Percentiles rank a stretch among this genome's conserved stretches.
These are phyloP conservation scores for Colletotrichum musae DNA, from an alignment of 2,329 filamentous ascomycete genomes.

Conservation along the genomic window DNA sequence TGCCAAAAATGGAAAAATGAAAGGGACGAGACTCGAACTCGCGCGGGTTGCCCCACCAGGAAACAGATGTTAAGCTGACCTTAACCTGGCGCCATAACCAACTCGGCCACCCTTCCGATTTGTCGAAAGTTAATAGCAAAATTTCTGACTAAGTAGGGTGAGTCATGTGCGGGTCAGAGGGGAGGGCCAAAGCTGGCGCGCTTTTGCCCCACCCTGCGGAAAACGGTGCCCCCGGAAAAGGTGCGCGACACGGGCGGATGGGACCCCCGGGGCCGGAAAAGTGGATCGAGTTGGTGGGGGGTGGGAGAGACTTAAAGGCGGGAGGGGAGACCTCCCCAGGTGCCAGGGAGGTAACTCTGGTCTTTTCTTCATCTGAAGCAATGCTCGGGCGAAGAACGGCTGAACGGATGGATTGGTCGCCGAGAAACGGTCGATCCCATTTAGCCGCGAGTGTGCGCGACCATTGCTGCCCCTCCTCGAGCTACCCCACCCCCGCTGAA, in stretches of 20 bases:
- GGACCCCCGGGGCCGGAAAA: not conserved
- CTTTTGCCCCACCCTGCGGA: not conserved
- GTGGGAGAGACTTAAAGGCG: not conserved
- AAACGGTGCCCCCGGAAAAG: not conserved
- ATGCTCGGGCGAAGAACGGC: not conserved
- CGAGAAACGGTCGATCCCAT: constrained; percentile 13
- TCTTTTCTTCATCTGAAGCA: not conserved
- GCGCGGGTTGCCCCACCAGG: constrained; percentile 9
- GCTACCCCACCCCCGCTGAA: constrained; percentile 27
- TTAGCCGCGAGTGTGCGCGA: constrained; percentile 28
- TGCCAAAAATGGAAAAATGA: not conserved
- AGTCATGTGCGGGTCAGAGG: not conserved
- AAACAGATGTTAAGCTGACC: constrained; percentile 5
- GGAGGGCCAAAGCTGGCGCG: not conserved
- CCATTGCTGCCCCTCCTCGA: constrained; percentile 19
- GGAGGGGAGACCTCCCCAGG: not conserved
- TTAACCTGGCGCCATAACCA: constrained; percentile 9
- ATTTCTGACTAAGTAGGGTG: not conserved
- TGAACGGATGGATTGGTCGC: constrained; percentile 4
- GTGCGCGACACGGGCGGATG: not conserved
- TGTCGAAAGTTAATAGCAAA: not conserved
- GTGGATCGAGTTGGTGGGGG: not conserved
- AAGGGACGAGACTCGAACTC: constrained; percentile 10
- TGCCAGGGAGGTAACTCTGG: not conserved
- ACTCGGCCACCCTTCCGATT: constrained; percentile 6